Conservation (phyloP, 2,329 filamentous ascomycete species). For the Torrubiellomyces zombiae region DNA sequence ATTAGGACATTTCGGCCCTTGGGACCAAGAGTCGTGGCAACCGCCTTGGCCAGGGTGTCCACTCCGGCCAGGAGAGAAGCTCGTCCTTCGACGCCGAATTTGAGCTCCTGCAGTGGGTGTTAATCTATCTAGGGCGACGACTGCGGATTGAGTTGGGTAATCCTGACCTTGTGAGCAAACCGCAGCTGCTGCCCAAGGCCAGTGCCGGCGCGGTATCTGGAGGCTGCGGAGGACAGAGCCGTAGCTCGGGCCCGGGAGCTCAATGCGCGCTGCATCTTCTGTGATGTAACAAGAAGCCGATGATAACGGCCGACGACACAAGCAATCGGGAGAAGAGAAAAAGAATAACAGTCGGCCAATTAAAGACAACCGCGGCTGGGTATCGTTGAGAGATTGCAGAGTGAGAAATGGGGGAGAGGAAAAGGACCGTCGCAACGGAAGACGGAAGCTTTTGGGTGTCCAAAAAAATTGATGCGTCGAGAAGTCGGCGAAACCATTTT, state of each 20-base stretch:
- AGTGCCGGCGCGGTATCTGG: conserved; percentile 45
- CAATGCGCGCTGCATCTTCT: conserved; percentile 89
- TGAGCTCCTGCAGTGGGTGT: conserved; percentile 55
- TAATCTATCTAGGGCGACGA: conserved; percentile 6
- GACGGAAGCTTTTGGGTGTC: too few relatives aligned
- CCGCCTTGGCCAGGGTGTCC: conserved; percentile 89
- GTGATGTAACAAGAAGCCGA: conserved; percentile 15
- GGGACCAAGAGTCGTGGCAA: conserved; percentile 88
- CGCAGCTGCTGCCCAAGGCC: conserved; percentile 74
- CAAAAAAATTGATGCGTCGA: too few relatives aligned
- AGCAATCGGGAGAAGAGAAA: conserved; percentile 5
- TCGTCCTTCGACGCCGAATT: conserved; percentile 91
- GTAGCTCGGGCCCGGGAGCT: conserved; percentile 66
- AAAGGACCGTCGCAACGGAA: too few relatives aligned
- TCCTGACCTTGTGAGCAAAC: conserved; percentile 85
- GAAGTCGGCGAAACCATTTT: too few relatives aligned
- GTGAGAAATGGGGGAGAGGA: too few relatives aligned
- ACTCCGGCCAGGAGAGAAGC: conserved; percentile 83
- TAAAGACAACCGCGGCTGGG: too few relatives aligned
- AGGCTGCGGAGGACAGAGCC: conserved; percentile 54
- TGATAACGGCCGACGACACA: conserved; percentile 9
- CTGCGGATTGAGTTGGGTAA: not conserved
- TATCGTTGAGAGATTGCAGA: too few relatives aligned
- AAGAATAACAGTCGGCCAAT: conserved; percentile 11
- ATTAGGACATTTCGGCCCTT: conserved; percentile 98